A percentile compares a stretch with the other conserved stretches of the same genome.
These are phyloP conservation scores for Corymbia citriodora DNA, from an alignment of 441 rosid species.

Conservation along the genomic window DNA sequence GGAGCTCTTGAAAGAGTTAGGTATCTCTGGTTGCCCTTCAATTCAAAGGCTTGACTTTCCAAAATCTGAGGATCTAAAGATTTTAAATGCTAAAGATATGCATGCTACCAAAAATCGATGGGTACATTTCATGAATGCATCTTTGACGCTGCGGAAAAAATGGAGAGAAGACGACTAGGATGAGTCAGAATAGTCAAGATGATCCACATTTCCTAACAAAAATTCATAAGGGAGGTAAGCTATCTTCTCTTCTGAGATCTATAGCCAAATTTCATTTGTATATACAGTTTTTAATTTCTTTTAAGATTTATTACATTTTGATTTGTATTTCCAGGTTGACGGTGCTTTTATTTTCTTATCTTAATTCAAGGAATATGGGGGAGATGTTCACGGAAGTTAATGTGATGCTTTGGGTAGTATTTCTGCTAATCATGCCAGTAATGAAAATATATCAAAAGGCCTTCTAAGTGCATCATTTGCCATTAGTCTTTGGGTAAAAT, in stretches of 20 bases:
- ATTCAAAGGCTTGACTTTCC: no score
- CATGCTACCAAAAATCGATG: no score
- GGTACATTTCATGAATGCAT: no score
- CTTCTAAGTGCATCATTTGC: background rate
- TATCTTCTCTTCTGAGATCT: background rate
- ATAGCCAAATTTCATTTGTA: background rate
- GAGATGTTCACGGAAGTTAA: background rate
- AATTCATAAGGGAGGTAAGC: background rate
- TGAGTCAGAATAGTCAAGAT: no score
- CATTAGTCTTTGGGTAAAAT: background rate
- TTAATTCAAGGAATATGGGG: background rate
- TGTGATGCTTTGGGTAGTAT: background rate
- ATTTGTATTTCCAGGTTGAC: background rate
- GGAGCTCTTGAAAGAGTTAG: no score
- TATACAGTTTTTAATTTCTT: background rate
- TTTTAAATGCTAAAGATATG: no score
- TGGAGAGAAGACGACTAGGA: no score
- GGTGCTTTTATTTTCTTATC: background rate
- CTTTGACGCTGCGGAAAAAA: no score
- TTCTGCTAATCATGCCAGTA: background rate
- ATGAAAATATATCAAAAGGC: background rate
- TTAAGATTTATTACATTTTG: background rate
- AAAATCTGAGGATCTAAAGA: no score
- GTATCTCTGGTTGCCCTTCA: no score
- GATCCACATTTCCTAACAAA: no score